These are phyloP conservation scores for Fusarium oligoseptatum DNA, from an alignment of 2,329 filamentous ascomycete genomes.

Conservation along the genomic window DNA sequence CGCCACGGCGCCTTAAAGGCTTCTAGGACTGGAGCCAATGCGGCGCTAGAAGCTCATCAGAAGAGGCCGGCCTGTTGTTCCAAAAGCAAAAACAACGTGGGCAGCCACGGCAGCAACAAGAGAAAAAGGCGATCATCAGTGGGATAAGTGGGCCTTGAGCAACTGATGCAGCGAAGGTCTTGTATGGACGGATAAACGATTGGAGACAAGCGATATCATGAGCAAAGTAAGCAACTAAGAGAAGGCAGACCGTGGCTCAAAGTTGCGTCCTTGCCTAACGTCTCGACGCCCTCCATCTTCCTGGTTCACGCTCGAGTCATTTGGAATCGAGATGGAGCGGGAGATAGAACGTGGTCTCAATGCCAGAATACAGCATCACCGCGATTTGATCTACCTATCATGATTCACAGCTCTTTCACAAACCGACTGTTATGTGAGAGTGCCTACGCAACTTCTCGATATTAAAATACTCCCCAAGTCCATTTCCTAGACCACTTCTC, in stretches of 20 bases:
- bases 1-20: conserved; percentile 1
- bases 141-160: conserved; percentile 3
- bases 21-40: conserved; percentile 9
- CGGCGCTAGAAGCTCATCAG: conserved; percentile 31
- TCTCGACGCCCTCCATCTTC: conserved; percentile 4
- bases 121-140: conserved; percentile 23
- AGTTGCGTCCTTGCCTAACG: conserved; percentile 11
- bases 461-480: not conserved
- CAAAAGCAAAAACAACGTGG: conserved; percentile 29
- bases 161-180: not conserved
- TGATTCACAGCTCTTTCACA: not conserved
- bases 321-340: conserved; percentile 23
- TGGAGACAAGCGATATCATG: conserved; percentile 5
- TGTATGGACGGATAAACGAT: conserved; percentile 2
- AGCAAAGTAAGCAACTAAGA: not conserved
- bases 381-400: not conserved
- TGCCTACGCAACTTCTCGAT: not conserved
- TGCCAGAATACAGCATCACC: not conserved
- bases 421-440: not conserved
- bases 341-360: conserved; percentile 3
- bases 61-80: conserved; percentile 14
- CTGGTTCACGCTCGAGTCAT: conserved; percentile 26
- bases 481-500: not conserved
- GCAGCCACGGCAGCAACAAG: conserved; percentile 10
- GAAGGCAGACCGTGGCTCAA: conserved; percentile 1